A percentile compares a stretch with the other conserved stretches of the same genome.
phyloP scores from a whole-genome alignment of 2,329 filamentous ascomycete species.

The Huntiella moniliformis region DNA sequence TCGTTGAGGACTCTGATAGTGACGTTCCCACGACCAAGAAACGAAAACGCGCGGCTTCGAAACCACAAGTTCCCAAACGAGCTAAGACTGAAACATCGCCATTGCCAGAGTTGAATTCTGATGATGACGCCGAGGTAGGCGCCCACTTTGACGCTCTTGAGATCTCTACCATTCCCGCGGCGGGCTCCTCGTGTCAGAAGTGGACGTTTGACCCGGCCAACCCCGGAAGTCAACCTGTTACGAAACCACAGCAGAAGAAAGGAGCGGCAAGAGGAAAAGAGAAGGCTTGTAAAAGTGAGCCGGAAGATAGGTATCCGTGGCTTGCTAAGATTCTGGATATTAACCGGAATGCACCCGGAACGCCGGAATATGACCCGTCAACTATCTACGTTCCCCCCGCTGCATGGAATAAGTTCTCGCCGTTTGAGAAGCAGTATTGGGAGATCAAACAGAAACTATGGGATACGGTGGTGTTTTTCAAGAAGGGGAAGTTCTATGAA shows the following conservation, averaged over 20 bases:
- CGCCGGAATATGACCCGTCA: constrained; percentile 79
- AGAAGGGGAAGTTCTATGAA: constrained; percentile 98
- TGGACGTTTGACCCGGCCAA: constrained; percentile 50
- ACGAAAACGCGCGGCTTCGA: constrained; percentile 45
- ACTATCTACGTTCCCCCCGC: constrained; percentile 76
- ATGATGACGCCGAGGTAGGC: constrained; percentile 27
- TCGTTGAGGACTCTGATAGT: constrained; percentile 74
- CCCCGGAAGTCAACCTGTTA: constrained; percentile 15
- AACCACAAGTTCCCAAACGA: constrained; percentile 41
- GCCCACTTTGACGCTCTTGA: constrained; percentile 27
- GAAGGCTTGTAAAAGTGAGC: constrained; percentile 66
- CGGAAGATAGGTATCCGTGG: constrained; percentile 78
- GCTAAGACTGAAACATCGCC: constrained; percentile 19
- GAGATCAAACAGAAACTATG: constrained; percentile 96
- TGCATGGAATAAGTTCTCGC: constrained; percentile 67
- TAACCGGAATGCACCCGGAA: constrained; percentile 55
- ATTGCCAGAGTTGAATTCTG: constrained; percentile 19
- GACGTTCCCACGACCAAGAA: constrained; percentile 53
- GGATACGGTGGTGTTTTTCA: constrained; percentile 98
- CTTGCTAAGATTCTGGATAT: constrained; percentile 71
- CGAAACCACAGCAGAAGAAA: constrained; percentile 12
- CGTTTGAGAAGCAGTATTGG: constrained; percentile 98
- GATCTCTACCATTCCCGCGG: constrained; percentile 27
- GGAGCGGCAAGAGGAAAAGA: constrained; percentile 25
- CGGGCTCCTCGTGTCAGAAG: constrained; percentile 28